Evolutionary conservation across 1,284 basidiomycete species (phyloP).

Genomic region (Fomitiporia mediterranea): DNA sequence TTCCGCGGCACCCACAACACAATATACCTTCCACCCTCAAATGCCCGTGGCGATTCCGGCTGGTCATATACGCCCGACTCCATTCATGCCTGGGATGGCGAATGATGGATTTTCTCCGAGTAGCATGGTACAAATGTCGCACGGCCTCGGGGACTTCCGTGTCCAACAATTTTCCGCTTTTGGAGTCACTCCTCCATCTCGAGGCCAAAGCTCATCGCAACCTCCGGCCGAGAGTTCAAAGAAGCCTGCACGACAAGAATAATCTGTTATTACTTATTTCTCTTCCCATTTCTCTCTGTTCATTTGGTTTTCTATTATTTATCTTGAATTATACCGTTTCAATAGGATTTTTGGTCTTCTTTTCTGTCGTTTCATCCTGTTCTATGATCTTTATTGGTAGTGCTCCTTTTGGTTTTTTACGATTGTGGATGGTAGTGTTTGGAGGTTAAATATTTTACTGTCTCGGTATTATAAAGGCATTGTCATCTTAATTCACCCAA

Average conservation of each 20-base stretch:
- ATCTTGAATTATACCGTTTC: neutral
- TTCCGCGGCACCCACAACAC: neutral
- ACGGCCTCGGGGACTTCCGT: neutral
- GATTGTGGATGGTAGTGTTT: no score
- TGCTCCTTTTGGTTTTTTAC: no score
- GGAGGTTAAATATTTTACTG: no score
- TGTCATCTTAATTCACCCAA: no score
- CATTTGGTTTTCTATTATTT: neutral
- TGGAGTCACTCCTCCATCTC: neutral
- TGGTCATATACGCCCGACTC: neutral
- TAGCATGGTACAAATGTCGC: neutral
- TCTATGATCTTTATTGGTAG: neutral
- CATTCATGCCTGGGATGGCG: neutral
- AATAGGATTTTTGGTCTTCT: neutral
- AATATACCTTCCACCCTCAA: neutral
- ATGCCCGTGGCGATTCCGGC: conserved; percentile 1
- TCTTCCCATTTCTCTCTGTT: neutral
- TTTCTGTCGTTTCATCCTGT: neutral
- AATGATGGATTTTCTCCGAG: neutral
- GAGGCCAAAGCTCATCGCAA: neutral
- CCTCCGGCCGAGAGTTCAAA: neutral
- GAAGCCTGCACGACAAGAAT: neutral
- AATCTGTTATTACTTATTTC: neutral
- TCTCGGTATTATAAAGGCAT: no score
- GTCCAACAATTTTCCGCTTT: neutral